A percentile compares a stretch with the other conserved stretches of the same genome.
phyloP scores from a whole-genome alignment of 2,329 filamentous ascomycete species.

The Fusarium albosuccineum region DNA sequence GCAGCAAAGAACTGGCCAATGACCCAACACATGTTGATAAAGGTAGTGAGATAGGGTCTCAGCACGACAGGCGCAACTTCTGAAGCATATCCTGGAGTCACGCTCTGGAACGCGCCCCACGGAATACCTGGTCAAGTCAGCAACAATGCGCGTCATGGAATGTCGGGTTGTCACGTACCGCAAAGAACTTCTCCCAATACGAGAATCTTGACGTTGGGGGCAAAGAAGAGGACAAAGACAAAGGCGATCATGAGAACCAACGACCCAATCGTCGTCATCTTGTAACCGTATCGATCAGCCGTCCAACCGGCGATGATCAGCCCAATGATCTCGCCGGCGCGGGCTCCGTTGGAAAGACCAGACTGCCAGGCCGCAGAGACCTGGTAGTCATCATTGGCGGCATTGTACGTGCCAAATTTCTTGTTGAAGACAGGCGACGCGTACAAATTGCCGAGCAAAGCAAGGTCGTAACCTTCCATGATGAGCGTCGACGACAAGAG shows the following conservation, averaged over 20 bases:
- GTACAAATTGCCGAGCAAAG: slow-evolving; percentile 63
- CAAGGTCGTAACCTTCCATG: slow-evolving; percentile 67
- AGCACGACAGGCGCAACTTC: slow-evolving; percentile 64
- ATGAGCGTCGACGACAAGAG: slow-evolving; percentile 61
- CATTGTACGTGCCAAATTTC: slow-evolving; percentile 59
- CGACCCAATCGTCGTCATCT: slow-evolving; percentile 62
- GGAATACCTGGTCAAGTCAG: slow-evolving; percentile 58
- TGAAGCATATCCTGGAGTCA: slow-evolving; percentile 66
- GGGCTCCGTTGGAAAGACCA: slow-evolving; percentile 65
- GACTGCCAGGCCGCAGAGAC: slow-evolving; percentile 70
- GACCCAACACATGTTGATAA: slow-evolving; percentile 70
- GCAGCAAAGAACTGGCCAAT: slow-evolving; percentile 66
- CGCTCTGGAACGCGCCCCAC: slow-evolving; percentile 65
- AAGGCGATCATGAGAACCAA: slow-evolving; percentile 62
- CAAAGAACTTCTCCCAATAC: slow-evolving; percentile 63
- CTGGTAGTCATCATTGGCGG: slow-evolving; percentile 55
- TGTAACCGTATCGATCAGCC: slow-evolving; percentile 64
- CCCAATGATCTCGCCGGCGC: slow-evolving; percentile 68
- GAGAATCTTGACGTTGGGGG: slow-evolving; percentile 59
- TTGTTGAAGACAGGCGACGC: slow-evolving; percentile 59
- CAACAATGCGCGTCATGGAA: neutral
- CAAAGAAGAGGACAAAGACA: slow-evolving; percentile 68
- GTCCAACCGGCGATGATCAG: slow-evolving; percentile 66
- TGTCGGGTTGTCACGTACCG: slow-evolving; percentile 37
- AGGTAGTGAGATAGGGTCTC: slow-evolving; percentile 65